Conservation (phyloP, 345 rosid species). For the Euphorbia peplus region DNA sequence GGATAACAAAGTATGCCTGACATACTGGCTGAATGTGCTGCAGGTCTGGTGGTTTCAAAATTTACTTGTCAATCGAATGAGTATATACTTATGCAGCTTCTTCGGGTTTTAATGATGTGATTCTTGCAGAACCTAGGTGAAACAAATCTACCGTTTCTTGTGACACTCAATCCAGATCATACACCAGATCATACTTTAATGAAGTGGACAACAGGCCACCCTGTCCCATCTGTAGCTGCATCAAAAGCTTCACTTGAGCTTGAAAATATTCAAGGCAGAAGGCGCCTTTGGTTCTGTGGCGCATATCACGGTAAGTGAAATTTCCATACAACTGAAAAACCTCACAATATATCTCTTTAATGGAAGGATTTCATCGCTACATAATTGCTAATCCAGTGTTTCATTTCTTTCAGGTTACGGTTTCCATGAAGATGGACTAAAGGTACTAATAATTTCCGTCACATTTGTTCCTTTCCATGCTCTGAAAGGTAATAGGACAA, state of each 20-base stretch:
- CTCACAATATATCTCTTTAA: background rate
- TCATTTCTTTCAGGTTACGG: constrained; percentile 69
- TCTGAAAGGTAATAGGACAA: background rate
- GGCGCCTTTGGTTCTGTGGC: constrained; percentile 88
- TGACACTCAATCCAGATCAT: constrained; percentile 71
- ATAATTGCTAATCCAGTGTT: background rate
- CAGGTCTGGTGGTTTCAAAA: constrained; percentile 49
- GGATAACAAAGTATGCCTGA: constrained; percentile 61
- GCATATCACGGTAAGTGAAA: constrained; percentile 72
- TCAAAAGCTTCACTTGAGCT: constrained; percentile 75
- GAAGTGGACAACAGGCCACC: constrained; percentile 86
- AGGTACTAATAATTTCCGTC: constrained; percentile 37
- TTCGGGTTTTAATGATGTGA: constrained; percentile 11
- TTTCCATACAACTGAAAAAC: background rate
- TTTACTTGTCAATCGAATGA: background rate
- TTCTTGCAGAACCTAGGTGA: constrained; percentile 75
- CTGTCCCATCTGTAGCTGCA: constrained; percentile 86
- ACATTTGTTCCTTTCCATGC: no score
- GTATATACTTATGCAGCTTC: background rate
- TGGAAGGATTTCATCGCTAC: background rate
- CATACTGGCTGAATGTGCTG: constrained; percentile 93
- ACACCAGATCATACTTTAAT: constrained; percentile 64
- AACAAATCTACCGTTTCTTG: constrained; percentile 55
- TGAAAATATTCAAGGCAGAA: constrained; percentile 70
- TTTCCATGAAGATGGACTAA: constrained; percentile 92